These are phyloP conservation scores for Apiospora malaysiana DNA, from an alignment of 2,329 filamentous ascomycete species.

Conservation along the genomic window DNA sequence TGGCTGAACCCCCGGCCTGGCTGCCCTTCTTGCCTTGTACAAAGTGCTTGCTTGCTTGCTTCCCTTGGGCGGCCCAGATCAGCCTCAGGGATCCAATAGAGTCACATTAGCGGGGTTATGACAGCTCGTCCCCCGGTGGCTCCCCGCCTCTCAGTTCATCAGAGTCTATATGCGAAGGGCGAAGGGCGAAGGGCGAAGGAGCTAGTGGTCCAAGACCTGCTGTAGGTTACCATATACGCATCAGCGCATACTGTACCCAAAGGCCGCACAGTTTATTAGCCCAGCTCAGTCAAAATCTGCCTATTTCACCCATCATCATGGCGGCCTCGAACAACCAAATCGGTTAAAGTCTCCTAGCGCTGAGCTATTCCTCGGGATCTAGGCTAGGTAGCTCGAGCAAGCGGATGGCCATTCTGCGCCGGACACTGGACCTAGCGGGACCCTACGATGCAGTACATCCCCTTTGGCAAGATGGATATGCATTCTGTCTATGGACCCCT, in stretches of 20 bases:
- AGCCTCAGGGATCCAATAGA: constrained; percentile 13
- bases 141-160: constrained; percentile 10
- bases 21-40: background rate
- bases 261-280: background rate
- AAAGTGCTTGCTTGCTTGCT: background rate
- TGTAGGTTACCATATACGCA: background rate
- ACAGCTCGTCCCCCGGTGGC: constrained; percentile 10
- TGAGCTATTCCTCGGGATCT: constrained; percentile 14
- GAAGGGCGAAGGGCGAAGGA: background rate
- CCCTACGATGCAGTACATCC: background rate
- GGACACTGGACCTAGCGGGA: background rate
- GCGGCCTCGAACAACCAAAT: background rate
- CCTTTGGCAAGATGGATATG: no score
- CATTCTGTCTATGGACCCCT: constrained; percentile 10
- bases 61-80: constrained; percentile 12
- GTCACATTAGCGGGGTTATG: constrained; percentile 16
- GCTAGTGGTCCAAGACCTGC: background rate
- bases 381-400: background rate
- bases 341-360: constrained; percentile 1
- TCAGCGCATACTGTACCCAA: background rate
- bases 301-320: background rate
- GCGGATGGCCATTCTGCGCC: constrained; percentile 5
- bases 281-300: background rate
- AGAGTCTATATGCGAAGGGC: background rate
- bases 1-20: background rate